Evolutionary conservation across 345 rosid species (phyloP), one percentile per base, ranked within the genome.

Genomic region (Moringa oleifera): DNA sequence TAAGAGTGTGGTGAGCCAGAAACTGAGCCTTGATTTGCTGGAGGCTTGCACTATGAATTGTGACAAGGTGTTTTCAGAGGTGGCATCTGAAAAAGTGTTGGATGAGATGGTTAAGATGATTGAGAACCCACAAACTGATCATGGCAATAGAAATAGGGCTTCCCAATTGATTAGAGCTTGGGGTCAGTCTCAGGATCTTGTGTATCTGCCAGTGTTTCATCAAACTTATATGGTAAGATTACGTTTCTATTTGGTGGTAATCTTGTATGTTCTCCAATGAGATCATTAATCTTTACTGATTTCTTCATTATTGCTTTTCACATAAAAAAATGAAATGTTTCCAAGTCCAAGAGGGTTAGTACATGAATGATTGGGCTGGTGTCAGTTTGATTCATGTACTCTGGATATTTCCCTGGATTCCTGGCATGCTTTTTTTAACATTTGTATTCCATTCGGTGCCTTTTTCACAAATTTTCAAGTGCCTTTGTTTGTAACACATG

Each of bases 61-160:
- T 7, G 87, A 86, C 63, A 86, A 86, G 75, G 83, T 86, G 10
- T 85, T 82, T 79, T 86, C 94, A 1, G 97, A 83, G 75, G 76
- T 91, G 56, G 89, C 89, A 2, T 84, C 88, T 0, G 96, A 86
- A 79, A 84, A 77, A 51, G 81, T 88, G 65, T 73, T 91, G 85
- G 96, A 91, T 56, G 97, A 91, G 69, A 86, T 91, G 96, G 88
- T 78, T 68, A 84, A 51, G 88, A 75, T 91, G 73, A 79, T 91
- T 33, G 80, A 86, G 67, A 80, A 79, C 54, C 83, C 82, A 0
- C 79, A 75, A 49, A 77, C 82, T 0, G 81, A 84, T 67, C 64
- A 65, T 0, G 83, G 73, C 70, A 88, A 81, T 25, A 71, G 91
- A 55, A 73, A 54, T 23, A 71, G 85, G 77, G 88, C 83, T 61